Evolutionary conservation across 495 filamentous ascomycete genomes (phyloP).

Genomic region (Geopyxis carbonaria): DNA sequence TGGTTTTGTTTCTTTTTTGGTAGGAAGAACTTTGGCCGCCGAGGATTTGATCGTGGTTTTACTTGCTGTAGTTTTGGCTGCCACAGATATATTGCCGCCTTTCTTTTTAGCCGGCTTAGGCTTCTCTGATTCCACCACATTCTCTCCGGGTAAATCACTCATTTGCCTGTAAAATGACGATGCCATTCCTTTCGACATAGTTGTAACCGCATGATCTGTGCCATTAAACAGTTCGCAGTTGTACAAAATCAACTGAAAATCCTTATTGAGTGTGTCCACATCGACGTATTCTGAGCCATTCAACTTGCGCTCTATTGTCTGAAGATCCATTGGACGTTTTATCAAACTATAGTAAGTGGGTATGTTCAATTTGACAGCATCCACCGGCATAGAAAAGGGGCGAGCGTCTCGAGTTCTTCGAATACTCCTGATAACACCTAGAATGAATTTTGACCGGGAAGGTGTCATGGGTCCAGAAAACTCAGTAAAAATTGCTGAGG

Average conservation of each 20-base stretch:
- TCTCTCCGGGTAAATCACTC: conserved; percentile 31
- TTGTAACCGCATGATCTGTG: conserved; percentile 48
- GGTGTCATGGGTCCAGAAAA: conserved; percentile 28
- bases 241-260: conserved; percentile 54
- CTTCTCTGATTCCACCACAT: conserved; percentile 37
- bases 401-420: conserved; percentile 65
- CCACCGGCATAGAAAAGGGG: conserved; percentile 60
- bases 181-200: conserved; percentile 42
- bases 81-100: conserved; percentile 30
- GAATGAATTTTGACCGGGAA: conserved; percentile 32
- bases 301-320: conserved; percentile 61
- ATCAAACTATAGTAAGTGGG: conserved; percentile 56
- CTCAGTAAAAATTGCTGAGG: conserved; percentile 15
- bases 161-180: conserved; percentile 45
- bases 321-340: conserved; percentile 63
- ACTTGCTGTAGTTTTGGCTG: conserved; percentile 24
- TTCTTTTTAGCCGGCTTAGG: conserved; percentile 34
- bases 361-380: conserved; percentile 46
- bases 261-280: conserved; percentile 47
- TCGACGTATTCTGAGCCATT: conserved; percentile 38
- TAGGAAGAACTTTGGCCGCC: too few species aligned
- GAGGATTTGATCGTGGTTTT: conserved; percentile 7
- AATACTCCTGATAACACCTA: conserved; percentile 44
- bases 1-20: conserved; percentile 30
- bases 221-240: conserved; percentile 78